Evolutionary conservation across 352 stramenopile genomes (phyloP), one percentile per base, ranked within the genome.

Genomic region (Pythium phragmiticola): DNA sequence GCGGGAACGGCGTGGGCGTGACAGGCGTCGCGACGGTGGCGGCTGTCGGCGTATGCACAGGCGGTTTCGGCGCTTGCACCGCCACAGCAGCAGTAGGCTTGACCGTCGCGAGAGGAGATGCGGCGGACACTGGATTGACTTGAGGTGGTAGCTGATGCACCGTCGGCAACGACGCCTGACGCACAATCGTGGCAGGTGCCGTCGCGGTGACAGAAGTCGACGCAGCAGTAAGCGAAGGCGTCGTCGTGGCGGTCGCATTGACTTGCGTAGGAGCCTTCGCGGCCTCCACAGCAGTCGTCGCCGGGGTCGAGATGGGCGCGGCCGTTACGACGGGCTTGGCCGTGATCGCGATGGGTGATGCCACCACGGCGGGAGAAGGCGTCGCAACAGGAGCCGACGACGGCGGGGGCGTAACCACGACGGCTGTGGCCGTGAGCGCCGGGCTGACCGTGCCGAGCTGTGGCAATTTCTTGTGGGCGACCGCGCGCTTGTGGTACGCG

Each of bases 381-480:
- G n/a, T 41, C 3, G 21, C 47, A 8, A 39, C 41, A 3, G 53
- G 7, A 0, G 45, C 17, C 17, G 45, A n/a, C 12, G 64, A 42
- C 42, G 37, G 26, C 16, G 58, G 49, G 9, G 58, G 37, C 30
- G 58, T 50, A 4, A 59, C 49, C 17, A 59, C 49, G 4, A 69
- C 51, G 13, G 58, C 30, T 0, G 71, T 73, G 9, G 69, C 68
- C 14, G 69, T 70, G 4, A 78, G 59, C 41, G 70, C 68, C 12
- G 68, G 69, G 34, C 60, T 72, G 26, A 68, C 66, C 9, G 57
- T 50, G 16, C 65, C 65, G 2, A 85, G 66, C 60, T 89, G 80
- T 12, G 83, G 83, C 14, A 92, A 65, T 67, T 92, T 92, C 74
- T 92, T 92, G 76, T 92, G 83, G 9, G 83, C 83, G 26, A 92